phyloP scores from a whole-genome alignment of 345 rosid species.

The Firmiana major region DNA sequence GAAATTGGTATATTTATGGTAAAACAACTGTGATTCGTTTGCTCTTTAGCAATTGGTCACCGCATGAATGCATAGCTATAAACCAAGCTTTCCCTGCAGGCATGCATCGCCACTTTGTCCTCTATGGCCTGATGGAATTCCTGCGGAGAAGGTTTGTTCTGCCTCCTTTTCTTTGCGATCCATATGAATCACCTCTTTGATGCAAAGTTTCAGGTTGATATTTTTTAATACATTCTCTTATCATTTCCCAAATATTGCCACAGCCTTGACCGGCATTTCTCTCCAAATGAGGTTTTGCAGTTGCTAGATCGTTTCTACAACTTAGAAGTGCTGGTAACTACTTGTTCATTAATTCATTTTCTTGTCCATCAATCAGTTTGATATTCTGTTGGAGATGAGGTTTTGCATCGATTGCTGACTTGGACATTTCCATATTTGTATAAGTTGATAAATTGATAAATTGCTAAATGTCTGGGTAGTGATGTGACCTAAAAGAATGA shows the following conservation, averaged over 20 bases:
- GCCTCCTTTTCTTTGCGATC: background rate
- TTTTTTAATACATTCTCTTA: background rate
- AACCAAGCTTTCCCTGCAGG: constrained; percentile 43
- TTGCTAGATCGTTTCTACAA: constrained; percentile 91
- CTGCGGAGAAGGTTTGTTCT: constrained; percentile 72
- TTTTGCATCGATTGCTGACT: background rate
- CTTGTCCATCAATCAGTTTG: background rate
- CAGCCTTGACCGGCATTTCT: constrained; percentile 81
- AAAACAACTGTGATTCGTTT: background rate
- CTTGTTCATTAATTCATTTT: background rate
- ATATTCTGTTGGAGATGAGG: background rate
- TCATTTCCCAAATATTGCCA: constrained; percentile 1
- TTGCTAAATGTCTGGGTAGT: background rate
- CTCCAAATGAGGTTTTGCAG: constrained; percentile 90
- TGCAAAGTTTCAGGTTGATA: background rate
- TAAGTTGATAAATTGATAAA: background rate
- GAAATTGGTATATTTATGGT: background rate
- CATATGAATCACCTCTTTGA: background rate
- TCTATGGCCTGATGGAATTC: constrained; percentile 90
- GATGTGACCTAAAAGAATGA: background rate
- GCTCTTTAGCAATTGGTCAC: background rate
- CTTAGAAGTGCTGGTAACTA: constrained; percentile 85
- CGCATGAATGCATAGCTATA: background rate
- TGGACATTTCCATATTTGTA: constrained; percentile 1
- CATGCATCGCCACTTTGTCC: constrained; percentile 88